Base-by-base conservation (phyloP, 2,329 filamentous ascomycete genomes). In the Lasiodiplodia hormozganensis region DNA sequence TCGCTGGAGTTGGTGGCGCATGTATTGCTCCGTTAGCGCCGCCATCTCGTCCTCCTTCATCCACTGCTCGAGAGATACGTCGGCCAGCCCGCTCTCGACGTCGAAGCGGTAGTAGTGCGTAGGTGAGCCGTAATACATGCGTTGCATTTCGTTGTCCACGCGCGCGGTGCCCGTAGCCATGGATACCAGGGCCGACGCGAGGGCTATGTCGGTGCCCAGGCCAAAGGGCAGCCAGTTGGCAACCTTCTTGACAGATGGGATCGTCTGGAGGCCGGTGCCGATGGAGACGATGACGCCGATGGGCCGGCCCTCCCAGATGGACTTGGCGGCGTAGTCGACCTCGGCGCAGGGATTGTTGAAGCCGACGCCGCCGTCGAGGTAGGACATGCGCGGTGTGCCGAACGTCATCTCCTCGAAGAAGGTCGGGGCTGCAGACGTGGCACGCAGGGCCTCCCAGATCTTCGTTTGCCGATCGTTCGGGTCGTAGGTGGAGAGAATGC, bases 41-140 rank as follows among this genome's bases (percentile, higher is more conserved):
- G 76, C 77, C 78, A 80, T 80, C 69, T 80, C 77, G 65, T 79
- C 78, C 72, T 80, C 77, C 60, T 77, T 77, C 77, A 80, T 80
- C 78, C 78, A 81, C 69, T 81, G 77, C 71, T 81, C 79, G 6
- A 81, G 74, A 16, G 72, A 76, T 31, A 80, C 72, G 52, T 81
- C 76, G 34, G 75, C 78, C 23, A 81, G 74, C 4, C 79, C 78
- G n/a, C 77, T 75, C 66, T 80, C 77, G 2, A 81, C 79, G 66
- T 81, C 78, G 70, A 80, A 80, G 38, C 79, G 78, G 71, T 74
- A 79, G 71, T 81, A 80, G 4, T 70, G 72, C 1, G 78, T 81
- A n/a, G 72, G 72, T 0, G 72, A 74, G 68, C 76, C 74, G 72
- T 75, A 77, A 72, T 80, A 80, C 77, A 79, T 80, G 53, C 79